Percentiles rank a stretch among this genome's conserved stretches.
These are phyloP conservation scores for Gastrolobium villosum DNA, from an alignment of 306 rosid genomes.

Conservation along the genomic window DNA sequence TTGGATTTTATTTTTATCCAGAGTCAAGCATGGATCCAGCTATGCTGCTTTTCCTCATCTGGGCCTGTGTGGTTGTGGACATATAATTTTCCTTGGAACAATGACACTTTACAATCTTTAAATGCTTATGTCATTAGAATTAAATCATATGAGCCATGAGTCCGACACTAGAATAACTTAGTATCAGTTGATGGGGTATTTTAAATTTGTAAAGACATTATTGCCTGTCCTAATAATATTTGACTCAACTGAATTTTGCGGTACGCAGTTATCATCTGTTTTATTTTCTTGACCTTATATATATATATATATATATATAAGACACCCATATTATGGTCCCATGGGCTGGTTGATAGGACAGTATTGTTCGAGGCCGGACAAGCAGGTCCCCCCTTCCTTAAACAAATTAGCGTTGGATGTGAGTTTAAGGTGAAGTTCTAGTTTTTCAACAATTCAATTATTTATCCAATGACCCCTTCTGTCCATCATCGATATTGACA, in stretches of 20 bases:
- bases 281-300: not conserved
- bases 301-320: slow-evolving; percentile 35
- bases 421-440: slow-evolving; percentile 72
- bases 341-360: slow-evolving; percentile 68
- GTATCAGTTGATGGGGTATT: not conserved
- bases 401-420: slow-evolving; percentile 67
- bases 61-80: slow-evolving; percentile 24
- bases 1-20: slow-evolving; percentile 36
- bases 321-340: slow-evolving; percentile 86
- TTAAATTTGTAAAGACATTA: slow-evolving; percentile 7
- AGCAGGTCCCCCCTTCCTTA: slow-evolving; percentile 82
- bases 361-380: slow-evolving; percentile 87
- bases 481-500: slow-evolving; percentile 6
- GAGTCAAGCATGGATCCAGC: slow-evolving; percentile 15
- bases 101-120: not conserved
- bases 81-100: slow-evolving; percentile 21
- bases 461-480: slow-evolving; percentile 8
- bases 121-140: not conserved
- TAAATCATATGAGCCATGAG: not conserved
- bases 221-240: not conserved
- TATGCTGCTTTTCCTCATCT: not conserved
- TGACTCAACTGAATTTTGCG: slow-evolving; percentile 14
- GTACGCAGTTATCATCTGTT: slow-evolving; percentile 5
- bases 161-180: slow-evolving; percentile 28
- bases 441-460: slow-evolving; percentile 13